Evolutionary conservation across 768 basidiomycete genomes (phyloP), one percentile per base, ranked within the genome.

Genomic region (Scleroderma bovista): DNA sequence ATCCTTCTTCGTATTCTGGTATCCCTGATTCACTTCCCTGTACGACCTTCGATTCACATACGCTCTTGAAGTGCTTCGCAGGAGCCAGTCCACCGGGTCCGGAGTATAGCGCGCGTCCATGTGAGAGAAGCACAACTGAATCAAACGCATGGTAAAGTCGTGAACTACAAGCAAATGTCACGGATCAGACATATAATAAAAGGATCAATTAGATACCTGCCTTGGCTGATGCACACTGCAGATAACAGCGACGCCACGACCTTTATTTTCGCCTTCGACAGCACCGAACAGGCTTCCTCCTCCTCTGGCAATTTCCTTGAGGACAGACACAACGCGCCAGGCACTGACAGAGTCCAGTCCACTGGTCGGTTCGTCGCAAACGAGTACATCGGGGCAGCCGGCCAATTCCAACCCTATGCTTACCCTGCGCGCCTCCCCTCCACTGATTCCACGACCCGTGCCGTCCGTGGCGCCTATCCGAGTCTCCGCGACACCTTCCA

Each of bases 311-410:
- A 96, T 84, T 23, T 78, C 76, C 55, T 81, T 77, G 20, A 96
- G 76, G 1, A 93, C 83, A 41, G 75, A 77, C n/a, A 91, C 78
- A 26, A 95, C 81, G 44, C 87, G 81, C 16, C 81, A 73, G 0
- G 93, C 93, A 20, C 89, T 91, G 7, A 93, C 88, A 0, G 90
- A 92, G 64, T 96, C 93, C 52, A 96, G 72, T 8, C 88, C 87
- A 73, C 62, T 66, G 2, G 86, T 86, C 7, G 93, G 93, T 60
- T 96, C 93, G 59, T 96, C 93, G 29, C 93, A 74, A 24, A 95
- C 80, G 36, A 96, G 67, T 11, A 96, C 74, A 60, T 93, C 89
- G 1, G 93, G 93, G 36, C 78, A 76, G 0, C 89, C 85, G 43
- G 95, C 84, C 10, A 96, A 75, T 69, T 95, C 93, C 33, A 93